Evolutionary conservation across 805 yeast genomes (phyloP).

Genomic region (Lipomyces sp.): DNA sequence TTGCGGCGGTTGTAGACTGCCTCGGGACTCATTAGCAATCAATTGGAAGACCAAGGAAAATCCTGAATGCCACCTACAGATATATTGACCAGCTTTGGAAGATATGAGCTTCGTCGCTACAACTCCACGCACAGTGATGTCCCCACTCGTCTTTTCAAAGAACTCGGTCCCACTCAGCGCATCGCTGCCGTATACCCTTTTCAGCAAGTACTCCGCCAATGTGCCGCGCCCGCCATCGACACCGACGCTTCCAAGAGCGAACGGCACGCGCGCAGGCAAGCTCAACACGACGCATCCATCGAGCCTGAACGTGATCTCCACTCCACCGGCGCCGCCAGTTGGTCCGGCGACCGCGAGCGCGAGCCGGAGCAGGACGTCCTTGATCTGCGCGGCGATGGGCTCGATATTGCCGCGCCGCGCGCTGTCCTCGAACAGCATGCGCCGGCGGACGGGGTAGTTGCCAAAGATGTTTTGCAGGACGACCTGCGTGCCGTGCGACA

Average conservation of each 20-base stretch:
- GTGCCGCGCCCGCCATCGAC: no score
- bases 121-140: constrained; percentile 4
- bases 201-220: not conserved
- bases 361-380: not conserved
- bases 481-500: constrained; percentile 29
- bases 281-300: not conserved
- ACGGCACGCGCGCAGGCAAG: not conserved
- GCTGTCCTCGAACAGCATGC: constrained; percentile 1
- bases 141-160: not conserved
- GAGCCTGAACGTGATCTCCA: not conserved
- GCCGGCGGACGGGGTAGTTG: constrained; percentile 32
- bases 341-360: no score
- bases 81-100: constrained; percentile 15
- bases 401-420: not conserved
- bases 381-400: not conserved
- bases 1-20: constrained; percentile 12
- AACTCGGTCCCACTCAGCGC: not conserved
- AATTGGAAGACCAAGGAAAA: not conserved
- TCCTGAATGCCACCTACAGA: constrained; percentile 7
- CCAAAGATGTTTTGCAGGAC: constrained; percentile 28
- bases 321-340: not conserved
- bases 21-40: not conserved
- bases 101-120: constrained; percentile 1
- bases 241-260: no score
- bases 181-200: constrained; percentile 6